Base-by-base conservation (phyloP, 495 filamentous ascomycete species). In the Penicillium cinerascens region DNA sequence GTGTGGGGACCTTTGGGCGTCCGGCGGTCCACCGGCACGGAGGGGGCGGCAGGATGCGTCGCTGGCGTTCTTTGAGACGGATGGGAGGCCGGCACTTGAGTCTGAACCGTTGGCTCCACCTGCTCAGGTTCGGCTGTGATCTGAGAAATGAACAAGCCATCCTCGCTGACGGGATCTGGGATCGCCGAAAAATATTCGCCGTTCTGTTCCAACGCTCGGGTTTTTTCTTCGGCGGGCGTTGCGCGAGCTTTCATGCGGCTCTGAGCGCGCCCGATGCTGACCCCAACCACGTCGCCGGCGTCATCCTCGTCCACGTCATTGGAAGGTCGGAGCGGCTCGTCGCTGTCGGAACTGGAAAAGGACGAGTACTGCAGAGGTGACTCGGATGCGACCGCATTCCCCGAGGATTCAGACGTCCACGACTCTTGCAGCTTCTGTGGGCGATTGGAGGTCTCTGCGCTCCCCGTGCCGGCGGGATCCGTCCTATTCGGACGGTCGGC, bases 171-270 rank as follows among this genome's bases (percentile, higher is more conserved):
- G 15, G 51, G 50, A 44, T 63, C 54, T 9, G 66, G 67, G 44
- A 61, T 67, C 26, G 54, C 60, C 4, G 78, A 77, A 49, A 89
- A 86, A 40, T 79, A 82, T 0, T 67, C 80, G 13, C 79, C 74
- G 18, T 77, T 49, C 17, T 71, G 61, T 43, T 87, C 83, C 72
- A 96, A 72, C 0, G 82, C 82, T 0, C 84, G 82, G 27, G 71
- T 82, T 71, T 88, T 92, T 63, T 95, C 90, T 35, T 84, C 82
- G 9, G 85, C 82, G 2, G 89, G 85, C 0, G 87, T 92, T 40
- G 75, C 77, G 13, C 87, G 80, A 17, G 84, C 82, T 26, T 84
- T 85, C 51, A 95, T 76, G 38, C 85, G 79, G 43, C 82, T 87
- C 37, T 92, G 91, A 15, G 76, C 71, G 15, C 78, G 79, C 58